These are phyloP conservation scores for Termitomyces sp. DNA, from an alignment of 768 basidiomycete genomes.

Conservation along the genomic window DNA sequence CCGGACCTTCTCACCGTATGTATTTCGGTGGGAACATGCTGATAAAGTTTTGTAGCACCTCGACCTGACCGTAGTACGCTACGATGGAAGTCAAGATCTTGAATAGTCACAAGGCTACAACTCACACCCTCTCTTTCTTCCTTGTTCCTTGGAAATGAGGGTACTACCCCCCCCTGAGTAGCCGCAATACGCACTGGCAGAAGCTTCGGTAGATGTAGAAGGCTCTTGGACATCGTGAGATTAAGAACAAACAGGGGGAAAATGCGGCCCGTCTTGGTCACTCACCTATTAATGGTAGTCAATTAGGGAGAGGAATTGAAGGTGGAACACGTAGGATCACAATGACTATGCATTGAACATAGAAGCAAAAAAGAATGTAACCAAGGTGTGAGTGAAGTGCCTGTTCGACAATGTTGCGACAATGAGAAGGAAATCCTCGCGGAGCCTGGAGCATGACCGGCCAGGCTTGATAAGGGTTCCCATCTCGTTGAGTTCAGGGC, in stretches of 20 bases:
- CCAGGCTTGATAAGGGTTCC: too few relatives aligned
- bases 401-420: too few relatives aligned
- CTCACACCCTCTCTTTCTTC: too few relatives aligned
- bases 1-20: not conserved
- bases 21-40: not conserved
- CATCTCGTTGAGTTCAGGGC: too few relatives aligned
- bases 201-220: not conserved
- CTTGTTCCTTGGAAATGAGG: too few relatives aligned
- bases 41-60: not conserved
- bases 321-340: too few relatives aligned
- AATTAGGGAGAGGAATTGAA: not conserved
- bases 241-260: not conserved
- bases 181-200: not conserved
- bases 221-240: not conserved
- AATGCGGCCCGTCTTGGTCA: not conserved
- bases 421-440: too few relatives aligned
- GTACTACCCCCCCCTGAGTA: not conserved
- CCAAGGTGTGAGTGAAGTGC: too few relatives aligned
- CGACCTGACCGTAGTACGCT: not conserved
- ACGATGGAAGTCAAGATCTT: not conserved
- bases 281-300: not conserved
- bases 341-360: too few relatives aligned
- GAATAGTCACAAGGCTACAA: too few relatives aligned
- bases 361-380: too few relatives aligned
- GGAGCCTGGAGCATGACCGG: too few relatives aligned